Evolutionary conservation across 129 eudicot species (phyloP), one percentile per base, ranked within the genome.

Genomic region (Flaveria brownii): DNA sequence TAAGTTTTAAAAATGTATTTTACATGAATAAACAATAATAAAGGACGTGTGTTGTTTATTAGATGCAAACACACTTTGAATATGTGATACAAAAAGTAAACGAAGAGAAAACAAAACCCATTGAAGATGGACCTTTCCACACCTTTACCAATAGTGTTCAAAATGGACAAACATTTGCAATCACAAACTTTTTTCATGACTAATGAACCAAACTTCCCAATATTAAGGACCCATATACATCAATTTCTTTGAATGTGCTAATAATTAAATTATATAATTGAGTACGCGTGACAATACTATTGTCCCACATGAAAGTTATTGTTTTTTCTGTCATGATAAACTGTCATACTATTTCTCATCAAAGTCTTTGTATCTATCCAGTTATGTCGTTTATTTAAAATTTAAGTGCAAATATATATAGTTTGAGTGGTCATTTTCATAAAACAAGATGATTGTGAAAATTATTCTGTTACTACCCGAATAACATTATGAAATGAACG

Each of bases 111-210:
- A 62, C 33, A 59, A 70, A 78, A 70, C 54, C 36, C 23, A 39
- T 57, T 45, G 33, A 41, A 71, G 50, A 78, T 23, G 77, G 72
- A 71, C 65, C 82, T 78, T 78, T 71, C 82, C 61, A 78, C 72
- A 71, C 72, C 82, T 78, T 78, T 78, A 62, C 46, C 46, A 61
- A 79, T 39, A 79, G 78, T 79, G 67, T 71, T 71, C 16, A 22
- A 49, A 71, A 71, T 71, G n/a, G 82, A 79, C 77, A 49, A 71
- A 71, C 82, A 78, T 71, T 78, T 71, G 43, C 72, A 61, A 78
- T 78, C 77, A 60, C 14, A 71, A 61, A 62, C 72, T 39, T 71
- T 75, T 69, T 79, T 56, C 33, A 39, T 62, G 66, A 62, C 30
- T 62, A 43, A 47, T 78, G 72, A 71, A 49, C 77, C 46, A 49